Evolutionary conservation across 345 rosid genomes (phyloP), one percentile per base, ranked within the genome.

Genomic region (Draba incana): DNA sequence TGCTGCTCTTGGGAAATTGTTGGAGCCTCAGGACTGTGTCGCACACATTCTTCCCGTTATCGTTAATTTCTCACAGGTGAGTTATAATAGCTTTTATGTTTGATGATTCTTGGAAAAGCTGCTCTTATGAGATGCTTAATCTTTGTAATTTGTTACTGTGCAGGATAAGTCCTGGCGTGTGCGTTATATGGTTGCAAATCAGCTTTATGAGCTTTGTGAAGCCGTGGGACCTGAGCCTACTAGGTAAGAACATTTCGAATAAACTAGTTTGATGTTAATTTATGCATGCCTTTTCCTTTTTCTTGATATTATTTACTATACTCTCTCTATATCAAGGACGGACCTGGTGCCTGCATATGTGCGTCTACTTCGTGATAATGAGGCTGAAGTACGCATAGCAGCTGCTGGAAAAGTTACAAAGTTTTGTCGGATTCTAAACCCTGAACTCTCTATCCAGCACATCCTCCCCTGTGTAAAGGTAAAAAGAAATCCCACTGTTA

Each of bases 131-230:
- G 49, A 68, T 78, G 60, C 75, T 83, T 54, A 44, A 30, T 75
- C 37, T n/a, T 20, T 27, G 35, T 28, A 15, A 10, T 11, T 66
- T 47, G 44, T 42, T 11, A 38, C 41, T 70, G 48, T 42, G 48
- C 86, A 93, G 97, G 98, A 93, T 64, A 93, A 93, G 80, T 93
- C 97, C 37, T 93, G 97, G 98, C 97, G 98, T 74, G 97, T 93
- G 50, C 94, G 98, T 30, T 88, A 93, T 81, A 84, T 88, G 92
- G 97, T 93, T 62, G 98, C 98, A 62, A 93, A 93, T 80, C 97
- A 93, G 74, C 81, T 90, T 57, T 93, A 90, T 70, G 97, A 93
- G 81, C 90, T 93, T 57, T 93, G 98, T 64, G 98, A 93, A 81
- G 97, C 96, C 6, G 94, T 93, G 60, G 96, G 97, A 42, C 97